Evolutionary conservation across 306 rosid species (phyloP), one percentile per base, ranked within the genome.

Genomic region (Arachis stenosperma): DNA sequence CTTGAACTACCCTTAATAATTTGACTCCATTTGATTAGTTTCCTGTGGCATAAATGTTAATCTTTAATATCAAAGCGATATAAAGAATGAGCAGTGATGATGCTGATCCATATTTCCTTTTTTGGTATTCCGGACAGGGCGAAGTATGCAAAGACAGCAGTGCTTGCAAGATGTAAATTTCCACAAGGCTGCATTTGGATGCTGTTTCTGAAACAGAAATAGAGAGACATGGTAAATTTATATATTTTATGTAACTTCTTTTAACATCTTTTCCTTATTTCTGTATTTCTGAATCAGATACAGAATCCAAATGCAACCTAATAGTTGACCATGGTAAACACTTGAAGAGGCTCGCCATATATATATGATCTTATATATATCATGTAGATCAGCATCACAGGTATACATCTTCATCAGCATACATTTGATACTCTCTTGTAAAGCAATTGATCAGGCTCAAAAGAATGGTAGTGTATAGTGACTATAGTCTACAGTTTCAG

Each of bases 141-240:
- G 90, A 88, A 85, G 81, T 58, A 67, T 94, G 96, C 70, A 88
- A 81, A 39, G 93, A 89, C 57, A 80, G 14, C 76, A 80, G 80
- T 55, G 72, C 88, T 79, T 91, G 95, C 83, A 84, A 84, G 81
- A 84, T 83, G 89, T 84, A 77, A 84, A 79, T 55, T 73, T 60
- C 66, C 69, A 6, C 4, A 33, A 33, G 37, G 37, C 37, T 33
- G 37, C 37, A 33, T 33, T 33, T 33, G 37, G 37, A 33, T 33
- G 37, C 4, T 33, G 37, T 33, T 33, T 33, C 37, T 33, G 4
- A 33, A 33, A 33, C 4, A 33, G 37, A 33, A 33, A 33, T 33
- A 33, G 4, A 33, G 37, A 33, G 4, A 33, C 37, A 33, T 33
- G 37, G 37, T 33, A 33, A 33, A 33, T 33, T 2, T 4, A 33